Conservation (phyloP, 2,329 filamentous ascomycete genomes). For the Dactylellina drechsleri region DNA sequence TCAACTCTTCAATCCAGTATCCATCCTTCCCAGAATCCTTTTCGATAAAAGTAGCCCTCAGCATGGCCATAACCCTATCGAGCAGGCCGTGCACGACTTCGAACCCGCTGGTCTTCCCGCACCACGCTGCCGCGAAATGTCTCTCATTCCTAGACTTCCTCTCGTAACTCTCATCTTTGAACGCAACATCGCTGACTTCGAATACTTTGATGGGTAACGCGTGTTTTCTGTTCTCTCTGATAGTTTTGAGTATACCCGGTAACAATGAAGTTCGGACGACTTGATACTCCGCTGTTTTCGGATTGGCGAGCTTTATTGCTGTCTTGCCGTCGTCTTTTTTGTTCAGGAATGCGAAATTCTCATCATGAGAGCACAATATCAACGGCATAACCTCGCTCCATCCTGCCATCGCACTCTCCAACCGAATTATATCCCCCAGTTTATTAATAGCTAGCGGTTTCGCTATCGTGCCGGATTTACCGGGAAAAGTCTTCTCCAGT, state of each 20-base stretch:
- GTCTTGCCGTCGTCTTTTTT: conserved; percentile 85
- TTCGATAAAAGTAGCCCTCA: conserved; percentile 80
- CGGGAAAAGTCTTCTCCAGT: conserved; percentile 85
- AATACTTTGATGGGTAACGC: conserved; percentile 90
- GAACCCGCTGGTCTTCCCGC: conserved; percentile 92
- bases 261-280: conserved; percentile 87
- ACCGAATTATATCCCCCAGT: conserved; percentile 86
- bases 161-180: conserved; percentile 85
- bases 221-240: conserved; percentile 91
- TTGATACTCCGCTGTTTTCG: conserved; percentile 93
- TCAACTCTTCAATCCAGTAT: conserved; percentile 93
- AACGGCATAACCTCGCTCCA: conserved; percentile 97
- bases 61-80: conserved; percentile 91
- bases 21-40: conserved; percentile 70
- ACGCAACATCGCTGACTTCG: conserved; percentile 88
- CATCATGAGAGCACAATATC: conserved; percentile 95
- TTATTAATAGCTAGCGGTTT: conserved; percentile 93
- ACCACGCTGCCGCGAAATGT: conserved; percentile 95
- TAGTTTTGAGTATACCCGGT: conserved; percentile 89
- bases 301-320: conserved; percentile 86
- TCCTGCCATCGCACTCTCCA: conserved; percentile 90
- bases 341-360: conserved; percentile 97
- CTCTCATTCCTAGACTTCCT: conserved; percentile 90
- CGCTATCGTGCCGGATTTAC: conserved; percentile 84
- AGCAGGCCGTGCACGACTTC: conserved; percentile 94